Conservation (phyloP, 1,284 basidiomycete species). For the Ganoderma lucidum region DNA sequence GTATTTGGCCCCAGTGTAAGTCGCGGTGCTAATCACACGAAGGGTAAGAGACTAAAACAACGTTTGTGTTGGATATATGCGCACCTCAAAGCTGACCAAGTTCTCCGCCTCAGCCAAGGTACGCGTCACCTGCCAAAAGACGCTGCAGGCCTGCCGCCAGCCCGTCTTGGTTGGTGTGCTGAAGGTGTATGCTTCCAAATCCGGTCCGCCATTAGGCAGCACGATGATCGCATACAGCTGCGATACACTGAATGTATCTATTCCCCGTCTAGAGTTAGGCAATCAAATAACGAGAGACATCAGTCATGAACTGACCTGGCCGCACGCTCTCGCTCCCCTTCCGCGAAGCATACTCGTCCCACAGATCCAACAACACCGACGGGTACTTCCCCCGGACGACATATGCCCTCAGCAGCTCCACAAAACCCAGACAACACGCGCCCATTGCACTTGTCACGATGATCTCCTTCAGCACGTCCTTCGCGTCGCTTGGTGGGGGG, state of each 20-base stretch:
- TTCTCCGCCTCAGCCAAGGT: conserved; percentile 83
- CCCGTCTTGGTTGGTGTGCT: conserved; percentile 53
- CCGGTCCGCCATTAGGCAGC: conserved; percentile 88
- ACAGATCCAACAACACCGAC: conserved; percentile 75
- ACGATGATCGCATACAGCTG: conserved; percentile 92
- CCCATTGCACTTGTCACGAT: conserved; percentile 85
- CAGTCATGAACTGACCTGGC: conserved; percentile 66
- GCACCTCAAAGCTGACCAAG: conserved; percentile 86
- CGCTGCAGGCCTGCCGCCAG: conserved; percentile 87
- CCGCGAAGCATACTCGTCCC: conserved; percentile 82
- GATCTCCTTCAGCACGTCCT: conserved; percentile 89
- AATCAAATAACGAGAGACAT: not conserved
- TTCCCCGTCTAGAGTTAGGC: conserved; percentile 5
- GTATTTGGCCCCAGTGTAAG: conserved; percentile 97
- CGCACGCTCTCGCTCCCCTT: conserved; percentile 87
- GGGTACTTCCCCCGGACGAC: conserved; percentile 91
- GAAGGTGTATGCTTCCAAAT: conserved; percentile 87
- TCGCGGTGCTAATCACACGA: conserved; percentile 82
- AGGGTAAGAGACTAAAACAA: not conserved
- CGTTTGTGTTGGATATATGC: conserved; percentile 21
- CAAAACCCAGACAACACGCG: conserved; percentile 77
- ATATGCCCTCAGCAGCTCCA: conserved; percentile 81
- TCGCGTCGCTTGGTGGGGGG: conserved; percentile 73
- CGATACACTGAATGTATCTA: conserved; percentile 75
- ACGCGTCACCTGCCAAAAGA: conserved; percentile 91